Evolutionary conservation across 352 stramenopile species (phyloP), one percentile per base, ranked within the genome.

Genomic region (Globisporangium acanthophoron): DNA sequence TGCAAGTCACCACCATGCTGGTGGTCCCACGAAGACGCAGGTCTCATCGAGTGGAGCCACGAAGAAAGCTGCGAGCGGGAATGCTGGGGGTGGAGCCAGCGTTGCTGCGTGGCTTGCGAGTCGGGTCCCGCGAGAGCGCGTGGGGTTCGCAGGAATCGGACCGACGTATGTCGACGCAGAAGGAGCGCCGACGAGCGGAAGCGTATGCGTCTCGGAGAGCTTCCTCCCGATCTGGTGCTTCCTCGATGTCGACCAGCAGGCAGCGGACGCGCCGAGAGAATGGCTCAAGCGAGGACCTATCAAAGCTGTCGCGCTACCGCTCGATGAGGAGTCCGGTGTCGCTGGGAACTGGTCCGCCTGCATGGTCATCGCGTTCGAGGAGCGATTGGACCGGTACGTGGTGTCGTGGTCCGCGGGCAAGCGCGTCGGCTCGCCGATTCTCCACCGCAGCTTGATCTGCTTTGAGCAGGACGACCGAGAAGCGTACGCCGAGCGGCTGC

Each of bases 211-310:
- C 31, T 60, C 59, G 6, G 66, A 73, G 31, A 76, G 69, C 44
- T 90, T 88, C 56, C 60, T 92, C 0, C 81, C 81, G 12, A 41
- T 92, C 4, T 92, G 81, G 81, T 90, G 81, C 52, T 90, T 86
- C 48, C 59, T 92, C 8, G 77, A 89, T 0, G 65, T 86, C 1
- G 76, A 87, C 8, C 21, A 60, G 21, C 39, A 45, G 5, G 13
- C 27, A 39, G 49, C 49, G 43, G 71, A 46, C 56, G 56, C 11
- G n/a, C 45, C 27, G 44, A 64, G 69, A 18, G 63, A 64, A 5
- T 64, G 75, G 27, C 39, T 77, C 8, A 56, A 50, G 35, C 64
- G 37, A 13, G 69, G 66, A 35, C 78, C 73, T 2, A 73, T 78
- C 45, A 90, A 91, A 54, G 85, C 76, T 15, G 66, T 91, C 3